Conservation (phyloP, 2,329 filamentous ascomycete species). For the Elsinoe arachidis region DNA sequence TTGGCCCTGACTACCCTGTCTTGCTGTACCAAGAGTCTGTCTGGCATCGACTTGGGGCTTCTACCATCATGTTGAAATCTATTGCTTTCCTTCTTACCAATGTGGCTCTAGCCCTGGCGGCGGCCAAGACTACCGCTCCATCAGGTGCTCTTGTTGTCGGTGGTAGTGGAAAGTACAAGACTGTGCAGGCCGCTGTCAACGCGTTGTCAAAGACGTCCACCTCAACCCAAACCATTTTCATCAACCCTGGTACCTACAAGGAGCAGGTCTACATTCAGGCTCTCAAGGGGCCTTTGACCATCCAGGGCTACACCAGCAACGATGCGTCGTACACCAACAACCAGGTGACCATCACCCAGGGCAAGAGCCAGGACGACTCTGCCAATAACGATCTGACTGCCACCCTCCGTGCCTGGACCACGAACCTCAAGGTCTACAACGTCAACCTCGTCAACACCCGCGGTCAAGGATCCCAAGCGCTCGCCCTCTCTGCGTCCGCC, state of each 20-base stretch:
- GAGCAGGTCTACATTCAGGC: conserved; percentile 50
- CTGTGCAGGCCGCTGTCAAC: conserved; percentile 49
- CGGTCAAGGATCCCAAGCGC: conserved; percentile 42
- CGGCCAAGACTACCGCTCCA: conserved; percentile 38
- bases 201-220: conserved; percentile 47
- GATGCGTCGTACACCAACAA: conserved; percentile 47
- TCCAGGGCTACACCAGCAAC: conserved; percentile 52
- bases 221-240: conserved; percentile 51
- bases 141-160: conserved; percentile 44
- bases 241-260: conserved; percentile 51
- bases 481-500: conserved; percentile 46
- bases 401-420: conserved; percentile 41
- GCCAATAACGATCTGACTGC: conserved; percentile 47
- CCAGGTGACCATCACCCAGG: conserved; percentile 47
- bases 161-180: conserved; percentile 36
- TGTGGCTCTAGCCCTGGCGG: conserved; percentile 19
- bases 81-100: conserved; percentile 16
- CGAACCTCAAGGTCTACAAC: conserved; percentile 54
- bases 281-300: conserved; percentile 42
- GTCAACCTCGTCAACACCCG: conserved; percentile 48
- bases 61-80: conserved; percentile 14
- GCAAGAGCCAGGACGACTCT: conserved; percentile 39
- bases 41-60: not conserved
- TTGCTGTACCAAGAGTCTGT: not conserved
- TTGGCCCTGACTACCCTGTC: not conserved